Conservation (phyloP, 78 protist species). For the Pelomyxa schiedti region DNA sequence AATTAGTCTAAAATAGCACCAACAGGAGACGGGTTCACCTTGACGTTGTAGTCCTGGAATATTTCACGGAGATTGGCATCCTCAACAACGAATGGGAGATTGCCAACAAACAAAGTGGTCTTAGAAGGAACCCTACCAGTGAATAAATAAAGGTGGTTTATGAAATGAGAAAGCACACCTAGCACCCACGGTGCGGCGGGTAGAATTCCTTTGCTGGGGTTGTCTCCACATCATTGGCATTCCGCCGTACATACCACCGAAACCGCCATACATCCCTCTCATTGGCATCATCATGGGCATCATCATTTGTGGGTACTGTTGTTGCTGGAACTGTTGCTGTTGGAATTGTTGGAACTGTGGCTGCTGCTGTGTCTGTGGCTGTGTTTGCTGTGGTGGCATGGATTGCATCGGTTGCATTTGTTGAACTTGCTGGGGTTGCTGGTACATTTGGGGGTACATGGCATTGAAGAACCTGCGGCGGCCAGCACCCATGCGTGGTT, state of each 20-base stretch:
- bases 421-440: not conserved
- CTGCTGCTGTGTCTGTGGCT: too few relatives aligned
- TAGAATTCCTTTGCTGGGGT: too few relatives aligned
- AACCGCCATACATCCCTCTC: too few relatives aligned
- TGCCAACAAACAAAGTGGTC: not conserved
- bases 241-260: too few relatives aligned
- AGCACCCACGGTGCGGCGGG: too few relatives aligned
- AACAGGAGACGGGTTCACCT: too few relatives aligned
- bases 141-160: not conserved
- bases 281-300: too few relatives aligned
- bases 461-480: not conserved
- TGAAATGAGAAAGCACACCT: not conserved
- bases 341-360: too few relatives aligned
- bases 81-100: not conserved
- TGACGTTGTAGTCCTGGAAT: not conserved
- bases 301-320: too few relatives aligned
- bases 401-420: not conserved
- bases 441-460: not conserved
- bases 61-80: not conserved
- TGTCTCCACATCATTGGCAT: too few relatives aligned
- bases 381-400: too few relatives aligned
- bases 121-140: not conserved
- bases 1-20: not conserved
- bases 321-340: too few relatives aligned
- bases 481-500: not conserved